A percentile compares a stretch with the other conserved stretches of the same genome.
Evolutionary conservation across 1,284 basidiomycete species (phyloP).

Genomic region (Psilocybe mexicana): DNA sequence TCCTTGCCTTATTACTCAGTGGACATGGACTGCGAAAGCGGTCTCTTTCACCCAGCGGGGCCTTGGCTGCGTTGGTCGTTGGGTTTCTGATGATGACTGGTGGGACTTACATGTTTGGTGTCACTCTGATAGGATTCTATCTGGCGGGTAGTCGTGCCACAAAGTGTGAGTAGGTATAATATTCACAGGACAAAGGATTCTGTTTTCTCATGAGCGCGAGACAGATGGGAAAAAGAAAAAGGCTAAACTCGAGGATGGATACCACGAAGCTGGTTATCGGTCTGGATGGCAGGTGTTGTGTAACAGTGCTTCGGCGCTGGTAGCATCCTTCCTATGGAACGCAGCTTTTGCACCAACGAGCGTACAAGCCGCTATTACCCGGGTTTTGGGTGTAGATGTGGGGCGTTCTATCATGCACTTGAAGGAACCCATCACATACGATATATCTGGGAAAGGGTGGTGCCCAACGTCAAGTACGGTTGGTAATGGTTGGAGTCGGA

Average conservation of each 20-base stretch:
- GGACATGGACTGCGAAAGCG: conserved; percentile 48
- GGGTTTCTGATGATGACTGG: conserved; percentile 69
- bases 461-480: conserved; percentile 50
- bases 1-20: conserved; percentile 40
- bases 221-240: conserved; percentile 70
- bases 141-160: conserved; percentile 82
- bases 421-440: conserved; percentile 25
- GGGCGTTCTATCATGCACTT: conserved; percentile 11
- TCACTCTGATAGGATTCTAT: conserved; percentile 81
- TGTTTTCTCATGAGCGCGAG: background rate
- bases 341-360: conserved; percentile 49
- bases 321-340: conserved; percentile 70
- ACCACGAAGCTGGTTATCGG: conserved; percentile 71
- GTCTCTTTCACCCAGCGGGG: conserved; percentile 72
- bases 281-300: conserved; percentile 79
- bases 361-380: conserved; percentile 31
- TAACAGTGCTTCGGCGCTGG: conserved; percentile 74
- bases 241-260: conserved; percentile 76
- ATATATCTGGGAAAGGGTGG: conserved; percentile 37
- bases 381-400: conserved; percentile 23
- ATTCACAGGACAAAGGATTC: background rate
- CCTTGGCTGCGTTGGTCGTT: conserved; percentile 72
- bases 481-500: conserved; percentile 52
- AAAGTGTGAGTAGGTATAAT: conserved; percentile 51
- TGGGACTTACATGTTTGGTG: conserved; percentile 66